Evolutionary conservation across 495 filamentous ascomycete species (phyloP).

Genomic region (Penicillium turbatum): DNA sequence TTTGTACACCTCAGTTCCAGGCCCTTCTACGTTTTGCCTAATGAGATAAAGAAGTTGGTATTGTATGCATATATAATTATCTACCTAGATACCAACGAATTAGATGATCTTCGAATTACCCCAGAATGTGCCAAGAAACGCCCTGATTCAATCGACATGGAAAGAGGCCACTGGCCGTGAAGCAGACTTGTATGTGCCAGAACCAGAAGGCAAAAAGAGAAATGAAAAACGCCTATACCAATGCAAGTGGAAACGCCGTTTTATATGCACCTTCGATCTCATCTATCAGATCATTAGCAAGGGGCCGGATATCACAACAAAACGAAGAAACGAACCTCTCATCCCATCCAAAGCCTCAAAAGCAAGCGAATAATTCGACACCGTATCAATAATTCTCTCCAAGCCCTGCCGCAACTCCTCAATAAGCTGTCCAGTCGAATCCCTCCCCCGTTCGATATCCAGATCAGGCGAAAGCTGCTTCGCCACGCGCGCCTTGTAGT

Average conservation of each 20-base stretch:
- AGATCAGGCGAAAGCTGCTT: constrained; percentile 43
- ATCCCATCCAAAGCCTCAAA: constrained; percentile 60
- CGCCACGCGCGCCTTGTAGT: constrained; percentile 46
- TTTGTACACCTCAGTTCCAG: no score
- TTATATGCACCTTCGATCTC: constrained; percentile 47
- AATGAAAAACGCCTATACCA: constrained; percentile 16
- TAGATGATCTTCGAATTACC: background rate
- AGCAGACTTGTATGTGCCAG: background rate
- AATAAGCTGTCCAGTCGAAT: constrained; percentile 41
- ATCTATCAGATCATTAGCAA: constrained; percentile 26
- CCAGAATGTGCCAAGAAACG: background rate
- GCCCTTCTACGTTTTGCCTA: background rate
- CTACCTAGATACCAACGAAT: background rate
- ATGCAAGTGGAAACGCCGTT: constrained; percentile 37
- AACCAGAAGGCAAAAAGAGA: constrained; percentile 5
- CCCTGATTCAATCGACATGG: background rate
- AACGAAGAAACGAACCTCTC: constrained; percentile 43
- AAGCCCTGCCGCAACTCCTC: constrained; percentile 53
- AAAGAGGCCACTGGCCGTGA: background rate
- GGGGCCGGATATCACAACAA: background rate
- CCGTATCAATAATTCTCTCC: constrained; percentile 44
- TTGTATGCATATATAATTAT: background rate
- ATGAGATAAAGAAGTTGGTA: background rate
- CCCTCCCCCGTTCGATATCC: constrained; percentile 25
- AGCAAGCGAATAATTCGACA: constrained; percentile 54